Evolutionary conservation across 1,139 yeast species (phyloP).

Genomic region (Yamadazyma siamensis): DNA sequence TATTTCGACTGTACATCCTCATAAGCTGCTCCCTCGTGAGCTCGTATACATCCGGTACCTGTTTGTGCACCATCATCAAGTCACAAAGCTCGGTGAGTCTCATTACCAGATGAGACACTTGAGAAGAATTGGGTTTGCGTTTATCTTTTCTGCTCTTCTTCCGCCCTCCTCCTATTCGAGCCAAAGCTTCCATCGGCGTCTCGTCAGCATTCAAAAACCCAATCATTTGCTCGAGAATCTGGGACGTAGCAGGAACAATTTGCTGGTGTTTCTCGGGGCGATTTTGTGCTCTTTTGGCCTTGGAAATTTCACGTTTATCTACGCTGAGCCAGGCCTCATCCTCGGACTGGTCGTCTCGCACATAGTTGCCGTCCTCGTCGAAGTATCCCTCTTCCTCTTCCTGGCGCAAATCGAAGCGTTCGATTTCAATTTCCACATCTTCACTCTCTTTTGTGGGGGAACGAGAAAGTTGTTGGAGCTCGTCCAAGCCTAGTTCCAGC

Average conservation of each 20-base stretch:
- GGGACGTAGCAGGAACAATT: conserved; percentile 14
- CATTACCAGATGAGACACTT: too few species aligned
- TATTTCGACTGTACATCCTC: conserved; percentile 46
- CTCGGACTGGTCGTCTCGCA: conserved; percentile 36
- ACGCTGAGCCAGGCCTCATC: conserved; percentile 27
- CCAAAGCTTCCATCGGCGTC: conserved; percentile 60
- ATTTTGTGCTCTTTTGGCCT: conserved; percentile 44
- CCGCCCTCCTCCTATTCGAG: conserved; percentile 34
- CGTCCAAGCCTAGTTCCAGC: conserved; percentile 11
- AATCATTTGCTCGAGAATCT: conserved; percentile 36
- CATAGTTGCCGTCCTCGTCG: conserved; percentile 60
- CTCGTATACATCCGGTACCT: conserved; percentile 48
- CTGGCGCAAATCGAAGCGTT: conserved; percentile 57
- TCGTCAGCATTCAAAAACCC: conserved; percentile 55
- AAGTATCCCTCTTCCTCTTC: conserved; percentile 61
- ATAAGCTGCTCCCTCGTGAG: conserved; percentile 56
- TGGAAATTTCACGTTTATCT: conserved; percentile 49
- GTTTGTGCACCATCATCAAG: conserved; percentile 36
- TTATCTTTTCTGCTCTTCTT: conserved; percentile 19
- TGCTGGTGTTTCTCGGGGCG: conserved; percentile 15
- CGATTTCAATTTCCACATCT: conserved; percentile 26
- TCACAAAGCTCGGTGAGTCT: conserved; percentile 52
- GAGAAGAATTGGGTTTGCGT: too few species aligned
- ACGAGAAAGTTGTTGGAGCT: conserved; percentile 1
- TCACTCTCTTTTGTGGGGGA: neutral